phyloP scores from a whole-genome alignment of 1,284 basidiomycete species.

The Rhodotorula sp. region DNA sequence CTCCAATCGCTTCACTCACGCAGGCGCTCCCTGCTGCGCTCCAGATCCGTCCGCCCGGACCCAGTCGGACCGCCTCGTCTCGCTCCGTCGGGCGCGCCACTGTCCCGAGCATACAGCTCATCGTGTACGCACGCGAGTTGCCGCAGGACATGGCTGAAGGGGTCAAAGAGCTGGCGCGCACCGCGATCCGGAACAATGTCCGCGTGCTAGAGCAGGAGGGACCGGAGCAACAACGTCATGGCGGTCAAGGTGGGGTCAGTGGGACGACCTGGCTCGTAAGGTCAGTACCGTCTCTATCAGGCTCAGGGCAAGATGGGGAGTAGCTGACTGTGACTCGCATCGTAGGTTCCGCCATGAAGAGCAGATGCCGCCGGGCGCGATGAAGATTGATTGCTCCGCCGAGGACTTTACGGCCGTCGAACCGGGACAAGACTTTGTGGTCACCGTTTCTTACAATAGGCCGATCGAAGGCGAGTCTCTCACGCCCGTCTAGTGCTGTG shows the following conservation, averaged over 20 bases:
- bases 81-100: slow-evolving; percentile 7
- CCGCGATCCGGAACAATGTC: slow-evolving; percentile 24
- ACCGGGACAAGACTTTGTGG: slow-evolving; percentile 7
- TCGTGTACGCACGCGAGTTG: slow-evolving; percentile 10
- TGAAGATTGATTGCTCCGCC: slow-evolving; percentile 20
- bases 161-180: slow-evolving; percentile 14
- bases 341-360: slow-evolving; percentile 27
- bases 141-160: slow-evolving; percentile 5
- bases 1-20: slow-evolving; percentile 17
- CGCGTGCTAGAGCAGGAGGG: slow-evolving; percentile 19
- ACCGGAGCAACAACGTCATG: not conserved
- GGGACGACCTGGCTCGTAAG: slow-evolving; percentile 19
- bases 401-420: slow-evolving; percentile 35
- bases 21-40: slow-evolving; percentile 4
- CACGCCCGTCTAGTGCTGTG: too few species aligned
- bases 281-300: slow-evolving; percentile 2
- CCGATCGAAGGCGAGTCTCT: slow-evolving; percentile 29
- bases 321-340: not conserved
- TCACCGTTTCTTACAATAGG: slow-evolving; percentile 30
- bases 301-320: not conserved
- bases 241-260: not conserved
- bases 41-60: slow-evolving; percentile 15
- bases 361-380: slow-evolving; percentile 1
- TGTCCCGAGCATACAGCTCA: slow-evolving; percentile 26
- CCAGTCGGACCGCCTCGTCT: slow-evolving; percentile 17